phyloP scores from a whole-genome alignment of 129 eudicot genomes.

The Flaveria bidentis region DNA sequence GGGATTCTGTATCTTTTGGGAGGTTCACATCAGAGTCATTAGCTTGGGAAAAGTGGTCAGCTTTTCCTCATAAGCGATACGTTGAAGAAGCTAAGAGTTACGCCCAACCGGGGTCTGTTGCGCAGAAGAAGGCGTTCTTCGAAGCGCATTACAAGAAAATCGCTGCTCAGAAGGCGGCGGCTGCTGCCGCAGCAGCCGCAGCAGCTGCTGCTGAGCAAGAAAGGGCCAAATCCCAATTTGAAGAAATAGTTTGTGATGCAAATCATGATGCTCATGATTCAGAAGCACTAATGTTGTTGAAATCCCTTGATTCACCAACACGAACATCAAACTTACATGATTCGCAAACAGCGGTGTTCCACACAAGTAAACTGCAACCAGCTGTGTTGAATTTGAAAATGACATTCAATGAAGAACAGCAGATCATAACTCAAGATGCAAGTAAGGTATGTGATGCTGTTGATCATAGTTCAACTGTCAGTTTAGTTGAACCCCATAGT shows the following conservation, averaged over 20 bases:
- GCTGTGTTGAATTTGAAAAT: constrained; percentile 6
- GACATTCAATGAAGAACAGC: constrained; percentile 22
- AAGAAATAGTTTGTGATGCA: constrained; percentile 21
- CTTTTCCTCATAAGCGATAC: constrained; percentile 66
- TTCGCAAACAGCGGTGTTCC: neutral
- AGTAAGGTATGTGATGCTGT: constrained; percentile 17
- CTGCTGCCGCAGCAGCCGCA: constrained; percentile 20
- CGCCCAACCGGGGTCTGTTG: constrained; percentile 87
- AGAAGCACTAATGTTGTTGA: constrained; percentile 9
- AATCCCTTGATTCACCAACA: constrained; percentile 6
- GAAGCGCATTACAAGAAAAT: constrained; percentile 95
- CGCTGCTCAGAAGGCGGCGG: constrained; percentile 78
- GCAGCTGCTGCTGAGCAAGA: constrained; percentile 71
- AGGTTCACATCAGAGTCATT: constrained; percentile 74
- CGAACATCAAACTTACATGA: too few relatives aligned
- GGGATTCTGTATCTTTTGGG: constrained; percentile 85
- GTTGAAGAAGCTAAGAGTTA: constrained; percentile 90
- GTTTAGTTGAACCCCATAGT: constrained; percentile 5
- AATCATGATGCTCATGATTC: constrained; percentile 32
- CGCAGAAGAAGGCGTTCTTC: constrained; percentile 88
- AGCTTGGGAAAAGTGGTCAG: constrained; percentile 92
- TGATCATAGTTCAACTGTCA: constrained; percentile 9
- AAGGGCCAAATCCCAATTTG: constrained; percentile 31
- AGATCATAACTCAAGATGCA: constrained; percentile 21
- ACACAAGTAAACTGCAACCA: constrained; percentile 15